phyloP scores from a whole-genome alignment of 371 early-diverging fungal genomes.

The Saksenaea vasiformis region DNA sequence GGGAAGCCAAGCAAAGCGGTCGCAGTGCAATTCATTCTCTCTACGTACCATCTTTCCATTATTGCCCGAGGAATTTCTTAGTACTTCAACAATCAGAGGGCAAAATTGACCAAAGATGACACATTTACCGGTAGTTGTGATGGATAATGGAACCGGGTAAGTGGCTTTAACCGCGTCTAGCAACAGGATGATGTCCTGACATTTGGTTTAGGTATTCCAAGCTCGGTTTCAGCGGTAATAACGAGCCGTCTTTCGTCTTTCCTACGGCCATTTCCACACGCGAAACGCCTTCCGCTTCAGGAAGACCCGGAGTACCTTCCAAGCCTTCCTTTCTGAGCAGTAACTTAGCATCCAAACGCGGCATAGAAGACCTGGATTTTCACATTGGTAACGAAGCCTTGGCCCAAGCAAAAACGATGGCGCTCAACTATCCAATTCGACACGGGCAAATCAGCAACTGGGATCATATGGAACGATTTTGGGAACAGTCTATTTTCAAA shows the following conservation, averaged over 20 bases:
- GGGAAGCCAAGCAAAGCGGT: too few species aligned
- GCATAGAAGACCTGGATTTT: slow-evolving; percentile 96
- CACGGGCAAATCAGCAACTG: slow-evolving; percentile 92
- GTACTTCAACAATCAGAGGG: neutral
- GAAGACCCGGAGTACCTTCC: slow-evolving; percentile 58
- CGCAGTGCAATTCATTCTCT: too few species aligned
- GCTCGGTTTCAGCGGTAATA: slow-evolving; percentile 97
- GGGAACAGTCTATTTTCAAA: slow-evolving; percentile 97
- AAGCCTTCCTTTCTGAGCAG: slow-evolving; percentile 62
- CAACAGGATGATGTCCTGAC: neutral
- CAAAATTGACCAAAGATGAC: slow-evolving; percentile 29
- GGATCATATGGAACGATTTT: slow-evolving; percentile 94
- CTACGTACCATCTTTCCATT: too few species aligned
- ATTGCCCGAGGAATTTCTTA: too few species aligned
- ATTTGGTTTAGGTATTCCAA: slow-evolving; percentile 84
- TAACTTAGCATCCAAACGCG: slow-evolving; percentile 93
- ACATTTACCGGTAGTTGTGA: slow-evolving; percentile 80
- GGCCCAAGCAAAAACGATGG: slow-evolving; percentile 84
- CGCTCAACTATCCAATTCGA: slow-evolving; percentile 83
- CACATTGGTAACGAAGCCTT: slow-evolving; percentile 97
- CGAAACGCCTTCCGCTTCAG: slow-evolving; percentile 55
- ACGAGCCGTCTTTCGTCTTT: slow-evolving; percentile 94
- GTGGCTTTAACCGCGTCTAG: slow-evolving; percentile 15
- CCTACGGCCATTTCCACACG: slow-evolving; percentile 91
- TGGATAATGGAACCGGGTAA: slow-evolving; percentile 96